Conservation (phyloP, 805 yeast species). For the Candida glaebosa region DNA sequence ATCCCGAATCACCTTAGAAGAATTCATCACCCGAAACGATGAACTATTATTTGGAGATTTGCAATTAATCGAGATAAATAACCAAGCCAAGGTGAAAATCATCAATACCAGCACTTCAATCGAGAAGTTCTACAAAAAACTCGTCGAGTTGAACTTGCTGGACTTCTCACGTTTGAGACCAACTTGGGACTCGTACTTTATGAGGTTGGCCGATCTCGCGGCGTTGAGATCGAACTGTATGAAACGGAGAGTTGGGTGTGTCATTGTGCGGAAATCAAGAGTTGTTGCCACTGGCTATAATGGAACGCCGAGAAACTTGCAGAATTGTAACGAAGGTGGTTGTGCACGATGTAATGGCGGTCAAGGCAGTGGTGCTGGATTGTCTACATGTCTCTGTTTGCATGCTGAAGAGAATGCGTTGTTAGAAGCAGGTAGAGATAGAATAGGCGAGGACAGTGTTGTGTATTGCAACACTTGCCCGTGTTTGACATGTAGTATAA, state of each 20-base stretch:
- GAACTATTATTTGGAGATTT: constrained; percentile 37
- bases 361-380: constrained; percentile 54
- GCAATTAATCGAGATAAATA: constrained; percentile 53
- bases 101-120: constrained; percentile 37
- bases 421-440: constrained; percentile 87
- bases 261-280: constrained; percentile 77
- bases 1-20: constrained; percentile 20
- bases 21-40: constrained; percentile 35
- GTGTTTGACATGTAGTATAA: constrained; percentile 91
- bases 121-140: constrained; percentile 31
- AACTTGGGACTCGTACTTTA: constrained; percentile 94
- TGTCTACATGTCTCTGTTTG: constrained; percentile 84
- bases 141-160: constrained; percentile 37
- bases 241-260: constrained; percentile 97
- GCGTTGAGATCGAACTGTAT: constrained; percentile 92
- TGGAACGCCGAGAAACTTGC: constrained; percentile 89
- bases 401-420: constrained; percentile 98
- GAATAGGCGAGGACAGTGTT: constrained; percentile 55
- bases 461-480: constrained; percentile 97
- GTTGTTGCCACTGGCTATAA: constrained; percentile 96
- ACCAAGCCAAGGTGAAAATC: constrained; percentile 47
- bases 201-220: constrained; percentile 90
- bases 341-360: constrained; percentile 85
- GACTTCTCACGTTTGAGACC: constrained; percentile 66
- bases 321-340: constrained; percentile 94